Evolutionary conservation across 2,329 filamentous ascomycete species (phyloP), one percentile per base, ranked within the genome.

Genomic region (Microdochium trichocladiopsis): DNA sequence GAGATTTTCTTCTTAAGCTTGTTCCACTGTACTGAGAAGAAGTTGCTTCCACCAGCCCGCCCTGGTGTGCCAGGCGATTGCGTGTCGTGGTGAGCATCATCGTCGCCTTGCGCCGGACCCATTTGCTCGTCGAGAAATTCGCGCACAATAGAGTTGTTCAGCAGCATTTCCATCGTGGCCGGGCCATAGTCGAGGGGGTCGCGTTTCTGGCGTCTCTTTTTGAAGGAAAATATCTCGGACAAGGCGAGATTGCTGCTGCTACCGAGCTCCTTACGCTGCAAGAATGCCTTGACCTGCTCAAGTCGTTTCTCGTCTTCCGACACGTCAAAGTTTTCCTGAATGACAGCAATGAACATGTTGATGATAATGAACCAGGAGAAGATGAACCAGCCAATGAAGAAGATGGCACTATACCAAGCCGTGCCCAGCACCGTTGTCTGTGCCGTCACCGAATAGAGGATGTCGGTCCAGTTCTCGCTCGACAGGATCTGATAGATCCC

Each of bases 291-390:
- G 55, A 99, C 92, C 70, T 99, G 95, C 66, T 97, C 90, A 56
- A 97, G 72, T 21, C 95, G 90, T 71, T 99, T 99, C 68, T 97
- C 92, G 65, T 99, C 95, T 67, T 99, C 94, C 3, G 92, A 95
- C 24, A 99, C 91, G 70, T 99, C 94, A 66, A 99, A 99, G 64
- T 96, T 99, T 66, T 99, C 94, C 69, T 99, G 94, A 58, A 99
- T 99, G 72, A 99, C 94, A 77, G 94, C 94, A 88, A 99, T 97
- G 76, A 99, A 99, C 94, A 99, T 99, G 66, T 97, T 99, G 73
- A 99, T 74, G 56, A 97, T 82, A 71, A 99, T 95, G 66, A 97
- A 93, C 68, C 95, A 96, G 5, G 91, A 81, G 45, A 99, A 79
- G 53, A 96, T 94, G 69, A 96, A 97, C 94, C 94, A 99, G 59